These are phyloP conservation scores for Neolentinus lepideus DNA, from an alignment of 1,284 basidiomycete genomes.

Conservation along the genomic window DNA sequence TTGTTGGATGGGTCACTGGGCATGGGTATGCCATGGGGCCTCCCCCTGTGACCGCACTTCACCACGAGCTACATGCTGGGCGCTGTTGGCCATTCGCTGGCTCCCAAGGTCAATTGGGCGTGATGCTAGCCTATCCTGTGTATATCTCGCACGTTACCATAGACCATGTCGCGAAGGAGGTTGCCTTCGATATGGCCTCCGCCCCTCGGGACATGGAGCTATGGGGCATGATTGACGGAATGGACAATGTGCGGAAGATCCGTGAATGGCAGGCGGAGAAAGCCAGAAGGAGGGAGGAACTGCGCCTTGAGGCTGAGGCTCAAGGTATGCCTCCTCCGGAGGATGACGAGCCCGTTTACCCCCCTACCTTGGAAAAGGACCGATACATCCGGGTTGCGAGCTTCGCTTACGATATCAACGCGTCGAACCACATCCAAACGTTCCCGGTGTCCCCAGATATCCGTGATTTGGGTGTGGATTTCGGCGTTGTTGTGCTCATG, in stretches of 20 bases:
- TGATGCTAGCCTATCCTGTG: slow-evolving; percentile 66
- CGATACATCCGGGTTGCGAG: slow-evolving; percentile 66
- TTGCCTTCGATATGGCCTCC: slow-evolving; percentile 71
- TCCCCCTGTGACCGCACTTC: slow-evolving; percentile 78
- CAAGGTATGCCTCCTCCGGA: slow-evolving; percentile 24
- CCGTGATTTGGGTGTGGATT: slow-evolving; percentile 64
- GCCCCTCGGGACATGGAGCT: slow-evolving; percentile 86
- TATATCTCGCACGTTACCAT: slow-evolving; percentile 76
- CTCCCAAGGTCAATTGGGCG: slow-evolving; percentile 70
- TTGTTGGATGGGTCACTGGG: slow-evolving; percentile 51
- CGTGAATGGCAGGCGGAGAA: slow-evolving; percentile 38
- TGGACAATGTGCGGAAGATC: slow-evolving; percentile 60
- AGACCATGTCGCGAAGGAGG: slow-evolving; percentile 79
- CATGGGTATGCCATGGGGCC: slow-evolving; percentile 62
- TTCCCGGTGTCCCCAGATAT: slow-evolving; percentile 73
- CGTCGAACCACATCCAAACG: slow-evolving; percentile 73
- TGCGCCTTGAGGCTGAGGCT: slow-evolving; percentile 29
- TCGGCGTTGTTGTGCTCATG: slow-evolving; percentile 74
- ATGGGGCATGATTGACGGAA: slow-evolving; percentile 81
- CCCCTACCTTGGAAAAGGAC: slow-evolving; percentile 21
- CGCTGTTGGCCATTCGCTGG: slow-evolving; percentile 93
- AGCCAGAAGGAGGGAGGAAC: slow-evolving; percentile 22
- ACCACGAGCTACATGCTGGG: slow-evolving; percentile 76
- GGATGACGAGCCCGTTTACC: slow-evolving; percentile 33
- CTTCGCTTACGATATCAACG: slow-evolving; percentile 75